A percentile compares a stretch with the other conserved stretches of the same genome.
Conservation (phyloP, 257 asterid genomes). For the Capsicum baccatum region DNA sequence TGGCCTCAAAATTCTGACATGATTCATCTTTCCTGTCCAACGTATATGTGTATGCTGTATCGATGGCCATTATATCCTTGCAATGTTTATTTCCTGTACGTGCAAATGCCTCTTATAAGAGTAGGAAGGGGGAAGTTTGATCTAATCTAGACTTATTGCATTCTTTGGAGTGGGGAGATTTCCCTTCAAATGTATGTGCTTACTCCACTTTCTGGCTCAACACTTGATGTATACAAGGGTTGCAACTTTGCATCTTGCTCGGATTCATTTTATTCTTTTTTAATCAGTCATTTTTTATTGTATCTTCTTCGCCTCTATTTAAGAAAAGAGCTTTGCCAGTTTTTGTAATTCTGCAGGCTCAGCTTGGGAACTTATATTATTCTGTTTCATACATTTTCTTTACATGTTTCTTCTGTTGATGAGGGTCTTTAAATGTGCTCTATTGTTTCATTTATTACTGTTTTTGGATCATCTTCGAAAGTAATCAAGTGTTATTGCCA, state of each 20-base stretch:
- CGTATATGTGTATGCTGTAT: constrained; percentile 2
- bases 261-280: background rate
- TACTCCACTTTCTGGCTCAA: constrained; percentile 17
- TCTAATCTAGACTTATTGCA: background rate
- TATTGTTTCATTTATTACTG: background rate
- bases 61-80: constrained; percentile 10
- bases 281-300: background rate
- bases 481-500: background rate
- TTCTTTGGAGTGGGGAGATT: background rate
- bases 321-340: constrained; percentile 20
- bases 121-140: background rate
- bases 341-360: constrained; percentile 14
- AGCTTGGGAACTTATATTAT: constrained; percentile 11
- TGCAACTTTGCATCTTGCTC: constrained; percentile 4
- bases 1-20: constrained; percentile 23
- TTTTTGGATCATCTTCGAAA: background rate
- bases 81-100: background rate
- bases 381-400: background rate
- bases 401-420: background rate
- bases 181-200: background rate
- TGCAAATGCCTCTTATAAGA: constrained; percentile 19
- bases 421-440: constrained; percentile 9
- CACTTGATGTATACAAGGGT: background rate
- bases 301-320: background rate
- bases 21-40: background rate